Conservation (phyloP, 345 rosid genomes). For the Toxicodendron radicans region DNA sequence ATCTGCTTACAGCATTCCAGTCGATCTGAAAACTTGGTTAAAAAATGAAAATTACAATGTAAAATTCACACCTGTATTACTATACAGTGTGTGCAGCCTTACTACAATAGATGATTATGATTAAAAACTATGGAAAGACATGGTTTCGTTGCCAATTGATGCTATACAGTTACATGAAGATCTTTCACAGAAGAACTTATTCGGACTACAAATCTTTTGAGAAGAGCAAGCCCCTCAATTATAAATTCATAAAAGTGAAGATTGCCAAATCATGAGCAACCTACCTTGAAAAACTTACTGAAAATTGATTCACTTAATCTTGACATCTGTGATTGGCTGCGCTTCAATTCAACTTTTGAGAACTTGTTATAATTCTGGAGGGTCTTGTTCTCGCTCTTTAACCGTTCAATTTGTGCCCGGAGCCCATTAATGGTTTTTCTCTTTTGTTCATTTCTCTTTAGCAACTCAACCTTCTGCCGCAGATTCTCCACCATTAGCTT, state of each 20-base stretch:
- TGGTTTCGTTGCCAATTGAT: background rate
- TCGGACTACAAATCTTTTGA: background rate
- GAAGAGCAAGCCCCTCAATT: background rate
- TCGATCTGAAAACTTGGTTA: background rate
- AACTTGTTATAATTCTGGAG: conserved; percentile 28
- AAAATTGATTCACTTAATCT: conserved; percentile 25
- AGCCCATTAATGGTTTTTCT: conserved; percentile 35
- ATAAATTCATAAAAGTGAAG: background rate
- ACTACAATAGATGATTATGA: background rate
- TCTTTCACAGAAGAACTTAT: background rate
- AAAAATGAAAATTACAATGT: background rate
- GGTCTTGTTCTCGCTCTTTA: conserved; percentile 40
- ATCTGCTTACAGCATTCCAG: background rate
- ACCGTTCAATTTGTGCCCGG: conserved; percentile 26
- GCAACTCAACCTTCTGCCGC: conserved; percentile 43
- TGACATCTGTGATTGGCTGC: conserved; percentile 24
- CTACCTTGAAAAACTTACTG: conserved; percentile 31
- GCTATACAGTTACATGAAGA: background rate
- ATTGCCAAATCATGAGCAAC: conserved; percentile 21
- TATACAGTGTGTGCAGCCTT: background rate
- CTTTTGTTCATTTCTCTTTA: conserved; percentile 52
- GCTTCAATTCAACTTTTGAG: conserved; percentile 25
- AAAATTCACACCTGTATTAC: background rate
- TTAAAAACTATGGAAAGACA: background rate
- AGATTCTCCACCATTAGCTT: conserved; percentile 51